Percentiles rank a stretch among this genome's conserved stretches.
Evolutionary conservation across 2,329 filamentous ascomycete genomes (phyloP).

Genomic region (Fusarium tjaetaba): DNA sequence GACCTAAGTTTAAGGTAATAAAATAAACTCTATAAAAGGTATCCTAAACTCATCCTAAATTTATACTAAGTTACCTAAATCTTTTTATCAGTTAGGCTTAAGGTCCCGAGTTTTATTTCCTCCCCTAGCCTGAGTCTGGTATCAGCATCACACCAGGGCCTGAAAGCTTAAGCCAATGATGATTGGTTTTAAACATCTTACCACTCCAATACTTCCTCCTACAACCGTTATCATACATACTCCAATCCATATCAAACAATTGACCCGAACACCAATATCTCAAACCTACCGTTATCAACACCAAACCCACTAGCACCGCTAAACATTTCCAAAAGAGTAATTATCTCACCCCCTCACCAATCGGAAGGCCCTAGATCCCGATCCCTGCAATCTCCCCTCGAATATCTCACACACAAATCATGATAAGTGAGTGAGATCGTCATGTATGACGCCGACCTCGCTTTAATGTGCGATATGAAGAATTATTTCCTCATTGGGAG

Average conservation of each 20-base stretch:
- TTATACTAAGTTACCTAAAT: too few species aligned
- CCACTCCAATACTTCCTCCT: accelerated
- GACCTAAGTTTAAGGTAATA: too few species aligned
- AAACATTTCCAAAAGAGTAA: slow-evolving; percentile 19
- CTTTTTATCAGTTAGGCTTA: too few species aligned
- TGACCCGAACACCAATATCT: background rate
- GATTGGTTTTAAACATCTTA: background rate
- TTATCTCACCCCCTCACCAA: slow-evolving; percentile 4
- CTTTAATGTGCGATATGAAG: slow-evolving; percentile 19
- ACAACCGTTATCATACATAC: background rate
- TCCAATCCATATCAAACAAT: background rate
- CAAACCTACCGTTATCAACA: background rate
- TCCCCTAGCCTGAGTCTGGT: too few species aligned
- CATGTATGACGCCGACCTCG: slow-evolving; percentile 11
- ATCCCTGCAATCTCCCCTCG: slow-evolving; percentile 3
- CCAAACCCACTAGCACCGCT: background rate
- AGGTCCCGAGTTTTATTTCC: too few species aligned
- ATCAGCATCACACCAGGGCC: background rate
- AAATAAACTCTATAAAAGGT: too few species aligned
- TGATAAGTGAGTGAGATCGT: background rate
- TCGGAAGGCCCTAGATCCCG: slow-evolving; percentile 17
- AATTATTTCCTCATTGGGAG: slow-evolving; percentile 13
- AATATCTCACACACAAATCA: background rate
- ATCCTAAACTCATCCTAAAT: too few species aligned
- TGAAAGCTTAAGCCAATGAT: background rate